phyloP scores from a whole-genome alignment of 164 flowering plant genomes.

The Magnolia kwangsiensis region DNA sequence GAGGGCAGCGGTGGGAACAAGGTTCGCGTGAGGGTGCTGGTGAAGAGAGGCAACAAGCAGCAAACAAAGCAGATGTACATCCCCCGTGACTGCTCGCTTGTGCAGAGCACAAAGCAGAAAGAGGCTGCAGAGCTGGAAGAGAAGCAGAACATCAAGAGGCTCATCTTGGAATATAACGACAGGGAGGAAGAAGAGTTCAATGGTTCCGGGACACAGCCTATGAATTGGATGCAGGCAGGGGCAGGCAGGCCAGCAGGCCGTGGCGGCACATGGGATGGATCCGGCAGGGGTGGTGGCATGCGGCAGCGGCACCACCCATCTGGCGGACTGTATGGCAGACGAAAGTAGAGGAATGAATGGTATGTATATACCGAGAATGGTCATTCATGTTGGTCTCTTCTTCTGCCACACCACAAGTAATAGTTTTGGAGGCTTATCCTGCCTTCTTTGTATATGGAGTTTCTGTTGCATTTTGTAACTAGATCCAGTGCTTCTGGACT shows the following conservation, averaged over 20 bases:
- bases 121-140: constrained; percentile 98
- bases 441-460: no score
- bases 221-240: constrained; percentile 51
- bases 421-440: no score
- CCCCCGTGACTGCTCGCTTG: constrained; percentile 77
- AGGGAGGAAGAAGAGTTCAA: constrained; percentile 86
- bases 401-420: no score
- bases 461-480: no score
- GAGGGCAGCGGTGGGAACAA: constrained; percentile 53
- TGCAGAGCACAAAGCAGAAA: constrained; percentile 88
- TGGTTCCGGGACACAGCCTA: constrained; percentile 48
- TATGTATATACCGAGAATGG: neutral
- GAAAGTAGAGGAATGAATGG: constrained; percentile 27
- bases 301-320: constrained; percentile 53
- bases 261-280: constrained; percentile 68
- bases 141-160: constrained; percentile 89
- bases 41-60: constrained; percentile 91
- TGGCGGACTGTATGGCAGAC: constrained; percentile 59
- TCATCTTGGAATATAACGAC: constrained; percentile 89
- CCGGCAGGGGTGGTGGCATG: constrained; percentile 42
- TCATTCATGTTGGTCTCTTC: neutral
- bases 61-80: constrained; percentile 85
- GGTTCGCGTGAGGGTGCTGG: constrained; percentile 83
- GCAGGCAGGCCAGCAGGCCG: constrained; percentile 43
- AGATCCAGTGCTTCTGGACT: no score